Evolutionary conservation across 164 flowering plant genomes (phyloP), one percentile per base, ranked within the genome.

Genomic region (Aristolochia californica): DNA sequence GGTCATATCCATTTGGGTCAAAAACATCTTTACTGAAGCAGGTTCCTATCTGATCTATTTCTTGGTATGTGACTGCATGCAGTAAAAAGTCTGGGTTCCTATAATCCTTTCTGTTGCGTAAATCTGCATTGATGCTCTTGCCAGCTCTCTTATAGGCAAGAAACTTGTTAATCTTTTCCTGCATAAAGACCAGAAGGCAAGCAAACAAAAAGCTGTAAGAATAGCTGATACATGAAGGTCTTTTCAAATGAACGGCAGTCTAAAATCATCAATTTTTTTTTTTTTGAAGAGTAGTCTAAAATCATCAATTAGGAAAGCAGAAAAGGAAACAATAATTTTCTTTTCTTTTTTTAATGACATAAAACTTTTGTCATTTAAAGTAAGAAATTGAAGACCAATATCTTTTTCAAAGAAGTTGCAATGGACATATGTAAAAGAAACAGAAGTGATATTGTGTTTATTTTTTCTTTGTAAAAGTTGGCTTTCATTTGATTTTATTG

Each of bases 21-120:
- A 93, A 93, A 22, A 93, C 91, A 70, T 89, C 94, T 76, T 93
- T 93, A 65, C 81, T 78, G 86, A 89, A 93, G 83, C 95, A 87
- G 56, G 97, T 78, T 54, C 97, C 99, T 55, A 84, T 83, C 79
- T 89, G 84, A 72, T 93, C 99, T 64, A 93, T 85, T 40, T 82
- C 90, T 75, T 93, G 97, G 71, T 89, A 89, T 20, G 77, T 83
- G 77, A 93, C 96, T 13, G 97, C 91, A 73, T 87, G 95, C 62
- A 77, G 76, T 77, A 93, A 73, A 68, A 89, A 89, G 66, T 89
- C 99, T 49, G 97, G 99, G 56, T 93, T 90, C 47, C 97, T 72
- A 60, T 93, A 90, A 58, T 81, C 96, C 75, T 93, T 93, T 62
- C 77, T 81, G 60, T 90, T 93, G 43, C 97, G 87, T n/a, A 93